phyloP scores from a whole-genome alignment of 176 grass and related monocot species.

The Bothriochloa decipiens region DNA sequence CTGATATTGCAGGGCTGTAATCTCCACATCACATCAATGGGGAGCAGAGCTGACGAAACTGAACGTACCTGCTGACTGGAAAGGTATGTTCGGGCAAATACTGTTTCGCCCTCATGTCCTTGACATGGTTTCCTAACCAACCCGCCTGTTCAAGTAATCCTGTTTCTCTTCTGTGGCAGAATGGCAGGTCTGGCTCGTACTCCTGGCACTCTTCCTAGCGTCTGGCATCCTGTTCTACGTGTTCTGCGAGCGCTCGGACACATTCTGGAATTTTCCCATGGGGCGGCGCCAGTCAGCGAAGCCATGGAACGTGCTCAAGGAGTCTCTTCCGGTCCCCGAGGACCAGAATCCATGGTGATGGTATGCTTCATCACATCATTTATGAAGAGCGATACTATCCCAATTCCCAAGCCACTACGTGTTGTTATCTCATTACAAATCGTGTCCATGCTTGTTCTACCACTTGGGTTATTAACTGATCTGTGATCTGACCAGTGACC shows the following conservation, averaged over 20 bases:
- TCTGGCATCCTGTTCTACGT: conserved; percentile 67
- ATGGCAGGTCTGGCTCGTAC: conserved; percentile 81
- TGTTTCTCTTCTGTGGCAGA: conserved; percentile 51
- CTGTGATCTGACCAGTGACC: conserved; percentile 22
- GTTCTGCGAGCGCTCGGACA: conserved; percentile 67
- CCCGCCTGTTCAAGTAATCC: not conserved
- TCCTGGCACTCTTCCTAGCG: conserved; percentile 67
- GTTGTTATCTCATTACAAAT: not conserved
- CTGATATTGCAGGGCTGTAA: conserved; percentile 57
- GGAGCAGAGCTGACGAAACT: conserved; percentile 74
- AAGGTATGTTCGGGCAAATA: conserved; percentile 57
- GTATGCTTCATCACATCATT: not conserved
- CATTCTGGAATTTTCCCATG: conserved; percentile 79
- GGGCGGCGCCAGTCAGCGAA: conserved; percentile 53
- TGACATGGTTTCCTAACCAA: conserved; percentile 19
- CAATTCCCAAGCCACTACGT: not conserved
- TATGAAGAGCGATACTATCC: not conserved
- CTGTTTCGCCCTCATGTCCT: not conserved
- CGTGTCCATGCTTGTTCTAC: conserved; percentile 10
- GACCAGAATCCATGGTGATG: conserved; percentile 60
- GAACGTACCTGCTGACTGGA: conserved; percentile 91
- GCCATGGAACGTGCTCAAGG: conserved; percentile 58
- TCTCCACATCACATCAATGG: conserved; percentile 85
- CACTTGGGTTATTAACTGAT: conserved; percentile 27
- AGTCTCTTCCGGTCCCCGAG: conserved; percentile 51